A percentile compares a stretch with the other conserved stretches of the same genome.
phyloP scores from a whole-genome alignment of 2,329 filamentous ascomycete genomes.

The Colletotrichum salicis region DNA sequence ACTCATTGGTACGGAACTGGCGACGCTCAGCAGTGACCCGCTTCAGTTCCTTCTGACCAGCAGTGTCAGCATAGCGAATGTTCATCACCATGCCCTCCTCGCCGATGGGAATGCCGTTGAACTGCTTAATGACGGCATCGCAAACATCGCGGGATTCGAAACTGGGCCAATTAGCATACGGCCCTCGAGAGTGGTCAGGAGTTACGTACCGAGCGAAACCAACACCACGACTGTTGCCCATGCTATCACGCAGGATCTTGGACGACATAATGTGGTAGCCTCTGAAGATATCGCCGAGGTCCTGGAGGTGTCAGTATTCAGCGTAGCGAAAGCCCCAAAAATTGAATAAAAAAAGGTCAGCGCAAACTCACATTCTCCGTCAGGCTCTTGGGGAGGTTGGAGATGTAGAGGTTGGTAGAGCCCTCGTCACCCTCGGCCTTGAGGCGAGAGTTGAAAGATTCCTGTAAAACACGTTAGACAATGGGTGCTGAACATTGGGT shows the following conservation, averaged over 20 bases:
- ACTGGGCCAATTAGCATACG: conserved; percentile 58
- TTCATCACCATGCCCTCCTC: conserved; percentile 87
- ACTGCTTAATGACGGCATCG: conserved; percentile 87
- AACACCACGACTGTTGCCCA: conserved; percentile 94
- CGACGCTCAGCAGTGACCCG: conserved; percentile 94
- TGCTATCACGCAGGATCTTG: conserved; percentile 91
- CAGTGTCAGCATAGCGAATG: conserved; percentile 96
- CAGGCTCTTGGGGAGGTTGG: conserved; percentile 91
- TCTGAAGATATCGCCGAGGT: conserved; percentile 81
- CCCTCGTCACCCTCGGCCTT: conserved; percentile 91
- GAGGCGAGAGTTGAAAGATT: conserved; percentile 97
- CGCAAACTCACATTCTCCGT: conserved; percentile 80
- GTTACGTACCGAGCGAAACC: conserved; percentile 87
- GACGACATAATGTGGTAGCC: conserved; percentile 89
- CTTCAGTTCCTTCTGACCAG: conserved; percentile 96
- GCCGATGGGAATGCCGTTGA: conserved; percentile 81
- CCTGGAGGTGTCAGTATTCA: conserved; percentile 54
- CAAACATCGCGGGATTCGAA: conserved; percentile 92
- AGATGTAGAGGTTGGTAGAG: conserved; percentile 98
- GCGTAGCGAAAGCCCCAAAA: background rate
- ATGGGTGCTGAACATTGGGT: background rate
- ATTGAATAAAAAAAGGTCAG: background rate
- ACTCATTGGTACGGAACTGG: conserved; percentile 95
- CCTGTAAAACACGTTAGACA: conserved; percentile 62
- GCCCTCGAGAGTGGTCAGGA: background rate